A percentile compares a stretch with the other conserved stretches of the same genome.
Evolutionary conservation across 1,284 basidiomycete genomes (phyloP).

Genomic region (Leccinum fallax): DNA sequence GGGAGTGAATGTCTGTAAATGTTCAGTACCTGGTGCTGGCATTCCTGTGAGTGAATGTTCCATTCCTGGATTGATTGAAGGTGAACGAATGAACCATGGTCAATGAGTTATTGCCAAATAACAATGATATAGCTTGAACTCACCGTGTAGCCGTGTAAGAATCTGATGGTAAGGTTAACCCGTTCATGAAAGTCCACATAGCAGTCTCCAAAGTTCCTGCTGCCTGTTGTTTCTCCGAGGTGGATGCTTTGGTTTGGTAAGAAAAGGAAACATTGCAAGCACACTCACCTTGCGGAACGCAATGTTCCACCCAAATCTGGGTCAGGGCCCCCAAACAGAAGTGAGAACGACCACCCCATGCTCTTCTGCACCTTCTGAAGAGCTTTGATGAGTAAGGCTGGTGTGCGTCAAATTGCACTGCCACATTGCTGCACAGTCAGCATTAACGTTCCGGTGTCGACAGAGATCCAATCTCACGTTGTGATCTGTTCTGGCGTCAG

Average conservation of each 20-base stretch:
- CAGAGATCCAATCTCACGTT: not conserved
- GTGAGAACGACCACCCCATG: not conserved
- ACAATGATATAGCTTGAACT: not conserved
- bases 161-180: not conserved
- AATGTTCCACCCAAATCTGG: not conserved
- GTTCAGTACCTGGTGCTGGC: too few species aligned
- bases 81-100: too few species aligned
- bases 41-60: too few species aligned
- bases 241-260: too few species aligned
- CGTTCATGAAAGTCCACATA: not conserved
- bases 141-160: not conserved
- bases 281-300: not conserved
- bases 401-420: not conserved
- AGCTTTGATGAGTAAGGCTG: not conserved
- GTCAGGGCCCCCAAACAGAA: not conserved
- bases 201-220: not conserved
- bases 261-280: too few species aligned
- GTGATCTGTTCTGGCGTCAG: not conserved
- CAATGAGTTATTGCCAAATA: too few species aligned
- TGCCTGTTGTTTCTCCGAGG: too few species aligned
- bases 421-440: not conserved
- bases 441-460: too few species aligned
- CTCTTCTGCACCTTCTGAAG: not conserved
- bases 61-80: too few species aligned
- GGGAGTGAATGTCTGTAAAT: too few species aligned